A percentile compares a stretch with the other conserved stretches of the same genome.
Evolutionary conservation across 2,329 filamentous ascomycete genomes (phyloP).

Genomic region (Venturia pyrina): DNA sequence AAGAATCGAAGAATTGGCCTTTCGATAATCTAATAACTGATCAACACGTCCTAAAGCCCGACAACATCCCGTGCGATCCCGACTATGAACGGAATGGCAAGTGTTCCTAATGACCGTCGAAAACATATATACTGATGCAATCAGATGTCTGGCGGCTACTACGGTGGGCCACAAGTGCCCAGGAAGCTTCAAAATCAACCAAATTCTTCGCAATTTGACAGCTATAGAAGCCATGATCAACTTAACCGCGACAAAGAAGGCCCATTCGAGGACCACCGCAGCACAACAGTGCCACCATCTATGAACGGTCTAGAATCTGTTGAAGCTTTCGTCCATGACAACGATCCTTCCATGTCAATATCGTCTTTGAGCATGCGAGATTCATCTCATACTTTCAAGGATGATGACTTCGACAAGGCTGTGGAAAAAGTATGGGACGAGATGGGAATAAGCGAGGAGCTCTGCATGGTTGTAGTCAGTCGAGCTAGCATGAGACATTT

Average conservation of each 20-base stretch:
- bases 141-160: not conserved
- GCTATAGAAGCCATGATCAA: not conserved
- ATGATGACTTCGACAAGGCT: slow-evolving; percentile 1
- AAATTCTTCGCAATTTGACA: not conserved
- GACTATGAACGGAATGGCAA: not conserved
- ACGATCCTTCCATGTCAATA: not conserved
- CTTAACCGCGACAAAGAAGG: not conserved
- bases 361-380: not conserved
- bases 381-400: not conserved
- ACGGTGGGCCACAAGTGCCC: not conserved
- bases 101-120: not conserved
- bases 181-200: not conserved
- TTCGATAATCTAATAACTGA: too few relatives aligned
- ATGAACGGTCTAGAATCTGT: not conserved
- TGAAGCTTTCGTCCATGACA: not conserved
- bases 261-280: not conserved
- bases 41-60: too few relatives aligned
- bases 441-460: not conserved
- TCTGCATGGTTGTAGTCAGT: too few relatives aligned
- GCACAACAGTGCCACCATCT: not conserved
- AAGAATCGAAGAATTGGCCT: too few relatives aligned
- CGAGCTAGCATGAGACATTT: not conserved
- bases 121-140: not conserved
- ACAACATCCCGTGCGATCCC: too few relatives aligned
- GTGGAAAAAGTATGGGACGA: not conserved